phyloP scores from a whole-genome alignment of 2,329 filamentous ascomycete species.

The Penicillium sp. region DNA sequence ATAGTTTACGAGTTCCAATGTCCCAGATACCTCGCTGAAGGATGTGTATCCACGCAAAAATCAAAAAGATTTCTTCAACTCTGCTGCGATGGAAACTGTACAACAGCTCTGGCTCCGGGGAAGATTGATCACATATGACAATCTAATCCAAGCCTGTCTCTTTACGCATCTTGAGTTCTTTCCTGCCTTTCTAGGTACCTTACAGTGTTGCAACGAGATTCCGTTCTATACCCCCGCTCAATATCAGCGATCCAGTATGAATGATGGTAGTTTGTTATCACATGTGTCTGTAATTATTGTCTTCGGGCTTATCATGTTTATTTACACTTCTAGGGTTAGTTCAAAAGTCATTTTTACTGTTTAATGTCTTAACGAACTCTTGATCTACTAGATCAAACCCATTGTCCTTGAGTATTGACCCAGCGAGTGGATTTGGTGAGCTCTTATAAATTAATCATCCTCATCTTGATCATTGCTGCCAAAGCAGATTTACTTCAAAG shows the following conservation, averaged over 20 bases:
- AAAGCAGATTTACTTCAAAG: too few relatives aligned
- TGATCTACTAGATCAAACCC: too few relatives aligned
- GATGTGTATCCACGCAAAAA: conserved; percentile 44
- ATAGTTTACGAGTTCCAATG: conserved; percentile 44
- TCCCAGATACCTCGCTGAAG: conserved; percentile 44
- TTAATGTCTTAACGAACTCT: too few relatives aligned
- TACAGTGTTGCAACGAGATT: neutral
- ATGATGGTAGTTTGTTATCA: neutral
- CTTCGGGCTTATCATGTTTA: too few relatives aligned
- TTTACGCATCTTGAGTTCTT: conserved; percentile 14
- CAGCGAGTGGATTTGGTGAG: too few relatives aligned
- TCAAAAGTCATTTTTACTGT: too few relatives aligned
- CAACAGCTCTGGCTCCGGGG: conserved; percentile 18
- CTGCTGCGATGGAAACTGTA: conserved; percentile 32
- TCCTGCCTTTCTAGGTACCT: conserved; percentile 5
- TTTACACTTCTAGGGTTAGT: too few relatives aligned
- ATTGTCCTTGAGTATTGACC: too few relatives aligned
- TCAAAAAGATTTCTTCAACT: conserved; percentile 39
- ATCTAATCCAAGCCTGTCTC: conserved; percentile 19
- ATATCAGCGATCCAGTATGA: neutral
- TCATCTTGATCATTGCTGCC: too few relatives aligned
- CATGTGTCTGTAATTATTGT: neutral
- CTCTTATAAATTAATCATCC: too few relatives aligned
- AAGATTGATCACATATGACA: conserved; percentile 12
- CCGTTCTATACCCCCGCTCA: neutral